phyloP scores from a whole-genome alignment of 495 filamentous ascomycete species.

The Penicillium bialowiezense region DNA sequence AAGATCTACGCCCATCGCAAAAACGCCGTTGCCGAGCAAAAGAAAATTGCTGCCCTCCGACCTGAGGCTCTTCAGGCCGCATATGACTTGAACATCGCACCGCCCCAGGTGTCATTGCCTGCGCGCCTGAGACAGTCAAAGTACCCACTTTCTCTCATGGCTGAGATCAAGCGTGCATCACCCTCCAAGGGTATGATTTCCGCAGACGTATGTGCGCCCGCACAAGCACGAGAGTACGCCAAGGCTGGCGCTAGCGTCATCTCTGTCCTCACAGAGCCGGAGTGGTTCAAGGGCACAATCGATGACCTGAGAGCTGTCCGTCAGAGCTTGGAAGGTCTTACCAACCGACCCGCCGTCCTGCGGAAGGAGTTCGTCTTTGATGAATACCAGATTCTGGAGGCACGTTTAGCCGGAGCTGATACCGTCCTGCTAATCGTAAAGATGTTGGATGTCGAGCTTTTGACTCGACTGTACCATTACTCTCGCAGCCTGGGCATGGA shows the following conservation, averaged over 20 bases:
- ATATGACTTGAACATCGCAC: constrained; percentile 78
- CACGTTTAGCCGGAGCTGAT: constrained; percentile 88
- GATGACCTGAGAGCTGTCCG: constrained; percentile 89
- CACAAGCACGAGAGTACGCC: constrained; percentile 89
- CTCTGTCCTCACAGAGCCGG: constrained; percentile 93
- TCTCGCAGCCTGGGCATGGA: constrained; percentile 93
- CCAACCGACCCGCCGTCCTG: constrained; percentile 85
- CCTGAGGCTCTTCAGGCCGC: constrained; percentile 80
- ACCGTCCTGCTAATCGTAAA: constrained; percentile 97
- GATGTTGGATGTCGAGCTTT: constrained; percentile 79
- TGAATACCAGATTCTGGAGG: constrained; percentile 97
- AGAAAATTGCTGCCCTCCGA: constrained; percentile 80
- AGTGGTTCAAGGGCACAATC: constrained; percentile 98
- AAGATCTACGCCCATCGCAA: constrained; percentile 86
- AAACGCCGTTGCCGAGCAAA: constrained; percentile 76
- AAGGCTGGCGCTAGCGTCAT: constrained; percentile 93
- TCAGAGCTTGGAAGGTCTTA: constrained; percentile 82
- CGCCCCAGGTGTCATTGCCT: constrained; percentile 80
- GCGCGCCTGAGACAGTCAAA: constrained; percentile 75
- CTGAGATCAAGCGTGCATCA: constrained; percentile 95
- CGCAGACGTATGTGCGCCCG: constrained; percentile 78
- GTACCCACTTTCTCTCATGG: constrained; percentile 82
- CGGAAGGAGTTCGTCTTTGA: constrained; percentile 98
- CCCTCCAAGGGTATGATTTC: constrained; percentile 96
- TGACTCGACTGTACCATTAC: constrained; percentile 80